Percentiles rank a stretch among this genome's conserved stretches.
phyloP scores from a whole-genome alignment of 192 early-diverging fungal species.

The Dissophora ornata region DNA sequence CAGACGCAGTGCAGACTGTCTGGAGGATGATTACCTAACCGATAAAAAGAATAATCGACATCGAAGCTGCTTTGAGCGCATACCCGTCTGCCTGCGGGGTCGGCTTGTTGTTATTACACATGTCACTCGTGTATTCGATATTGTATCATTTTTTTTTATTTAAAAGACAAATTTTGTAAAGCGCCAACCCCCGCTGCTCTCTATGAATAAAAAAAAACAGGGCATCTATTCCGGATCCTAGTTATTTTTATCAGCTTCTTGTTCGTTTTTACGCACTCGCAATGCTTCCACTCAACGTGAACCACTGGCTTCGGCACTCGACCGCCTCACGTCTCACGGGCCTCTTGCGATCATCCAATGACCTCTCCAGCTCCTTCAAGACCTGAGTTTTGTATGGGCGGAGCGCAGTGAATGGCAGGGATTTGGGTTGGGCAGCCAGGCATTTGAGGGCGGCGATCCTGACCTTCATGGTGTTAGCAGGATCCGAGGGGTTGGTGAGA shows the following conservation, averaged over 20 bases:
- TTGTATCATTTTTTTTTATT: not conserved
- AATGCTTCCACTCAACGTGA: conserved; percentile 45
- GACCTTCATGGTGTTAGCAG: conserved; percentile 62
- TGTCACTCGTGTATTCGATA: too few species aligned
- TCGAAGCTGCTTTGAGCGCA: too few species aligned
- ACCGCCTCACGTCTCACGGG: conserved; percentile 89
- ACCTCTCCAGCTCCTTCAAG: conserved; percentile 67
- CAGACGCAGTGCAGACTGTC: conserved; percentile 32
- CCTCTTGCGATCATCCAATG: conserved; percentile 90
- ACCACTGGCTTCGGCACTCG: conserved; percentile 90
- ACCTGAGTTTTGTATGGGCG: conserved; percentile 72
- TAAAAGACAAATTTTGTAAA: too few species aligned
- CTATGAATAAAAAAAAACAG: too few species aligned
- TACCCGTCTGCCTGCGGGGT: too few species aligned
- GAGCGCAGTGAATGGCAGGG: conserved; percentile 69
- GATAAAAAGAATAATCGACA: too few species aligned
- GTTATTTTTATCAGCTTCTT: not conserved
- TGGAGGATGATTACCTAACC: conserved; percentile 15
- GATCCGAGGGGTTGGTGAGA: conserved; percentile 44
- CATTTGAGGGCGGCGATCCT: conserved; percentile 80
- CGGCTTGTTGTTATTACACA: too few species aligned
- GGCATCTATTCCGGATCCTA: too few species aligned
- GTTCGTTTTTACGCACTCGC: conserved; percentile 25
- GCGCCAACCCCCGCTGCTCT: too few species aligned
- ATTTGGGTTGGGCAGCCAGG: conserved; percentile 72